Conservation (phyloP, 805 yeast genomes). For the Candida corydali region DNA sequence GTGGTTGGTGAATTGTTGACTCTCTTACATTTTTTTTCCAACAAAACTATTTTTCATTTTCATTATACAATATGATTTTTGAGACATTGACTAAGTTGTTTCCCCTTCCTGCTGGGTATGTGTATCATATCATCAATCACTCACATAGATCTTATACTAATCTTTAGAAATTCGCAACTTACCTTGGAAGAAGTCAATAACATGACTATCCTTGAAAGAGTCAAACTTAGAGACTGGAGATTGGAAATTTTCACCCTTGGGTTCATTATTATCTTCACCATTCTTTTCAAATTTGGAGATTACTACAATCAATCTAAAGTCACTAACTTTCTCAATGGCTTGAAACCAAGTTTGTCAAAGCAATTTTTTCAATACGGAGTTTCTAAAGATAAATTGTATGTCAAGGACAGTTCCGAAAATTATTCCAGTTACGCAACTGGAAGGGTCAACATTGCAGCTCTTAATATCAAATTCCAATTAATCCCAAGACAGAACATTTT, state of each 20-base stretch:
- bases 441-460: slow-evolving; percentile 66
- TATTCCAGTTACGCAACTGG: slow-evolving; percentile 84
- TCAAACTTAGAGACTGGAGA: slow-evolving; percentile 67
- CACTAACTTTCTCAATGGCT: slow-evolving; percentile 45
- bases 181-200: slow-evolving; percentile 52
- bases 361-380: slow-evolving; percentile 82
- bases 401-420: slow-evolving; percentile 60
- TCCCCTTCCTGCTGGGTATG: slow-evolving; percentile 9
- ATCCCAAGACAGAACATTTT: slow-evolving; percentile 78
- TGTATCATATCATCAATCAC: background rate
- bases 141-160: slow-evolving; percentile 7
- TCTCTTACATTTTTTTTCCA: slow-evolving; percentile 4
- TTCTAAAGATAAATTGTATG: slow-evolving; percentile 37
- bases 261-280: slow-evolving; percentile 46
- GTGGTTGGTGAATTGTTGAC: too few relatives aligned
- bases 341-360: slow-evolving; percentile 49
- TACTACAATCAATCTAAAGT: slow-evolving; percentile 55
- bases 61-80: slow-evolving; percentile 6
- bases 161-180: slow-evolving; percentile 15
- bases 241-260: slow-evolving; percentile 59
- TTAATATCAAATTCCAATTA: slow-evolving; percentile 59
- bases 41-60: background rate
- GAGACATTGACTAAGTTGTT: slow-evolving; percentile 7
- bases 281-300: slow-evolving; percentile 57
- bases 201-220: slow-evolving; percentile 57